Percentiles rank a stretch among this genome's conserved stretches.
phyloP scores from a whole-genome alignment of 2,329 filamentous ascomycete species.

The Fusarium goolgardi region DNA sequence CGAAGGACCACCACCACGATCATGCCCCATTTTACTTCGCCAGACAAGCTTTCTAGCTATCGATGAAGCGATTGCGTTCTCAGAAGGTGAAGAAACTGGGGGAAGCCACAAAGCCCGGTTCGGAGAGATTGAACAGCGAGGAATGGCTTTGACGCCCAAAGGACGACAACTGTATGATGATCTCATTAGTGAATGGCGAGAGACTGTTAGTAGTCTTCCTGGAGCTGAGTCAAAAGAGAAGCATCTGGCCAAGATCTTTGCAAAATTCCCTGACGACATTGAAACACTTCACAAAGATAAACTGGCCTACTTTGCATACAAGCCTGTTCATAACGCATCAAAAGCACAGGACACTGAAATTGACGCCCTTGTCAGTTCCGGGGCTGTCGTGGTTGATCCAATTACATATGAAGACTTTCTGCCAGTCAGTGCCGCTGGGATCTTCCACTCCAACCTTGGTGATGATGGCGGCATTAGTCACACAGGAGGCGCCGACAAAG shows the following conservation, averaged over 20 bases:
- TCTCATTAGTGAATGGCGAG: slow-evolving; percentile 52
- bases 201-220: background rate
- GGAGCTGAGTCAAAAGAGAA: slow-evolving; percentile 25
- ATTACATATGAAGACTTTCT: slow-evolving; percentile 67
- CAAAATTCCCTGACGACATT: slow-evolving; percentile 57
- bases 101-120: slow-evolving; percentile 62
- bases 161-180: slow-evolving; percentile 61
- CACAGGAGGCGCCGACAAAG: background rate
- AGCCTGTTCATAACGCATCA: background rate
- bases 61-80: slow-evolving; percentile 60
- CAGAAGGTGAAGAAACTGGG: slow-evolving; percentile 28
- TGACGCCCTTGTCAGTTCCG: slow-evolving; percentile 49
- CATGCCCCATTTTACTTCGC: slow-evolving; percentile 60
- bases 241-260: slow-evolving; percentile 49
- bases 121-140: slow-evolving; percentile 65
- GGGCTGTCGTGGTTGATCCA: slow-evolving; percentile 53
- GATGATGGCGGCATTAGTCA: background rate
- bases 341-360: slow-evolving; percentile 25
- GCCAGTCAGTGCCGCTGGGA: slow-evolving; percentile 64
- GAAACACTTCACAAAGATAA: slow-evolving; percentile 50
- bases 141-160: slow-evolving; percentile 59
- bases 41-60: slow-evolving; percentile 66
- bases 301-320: slow-evolving; percentile 57
- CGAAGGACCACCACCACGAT: slow-evolving; percentile 61
- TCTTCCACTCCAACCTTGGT: slow-evolving; percentile 60